Conservation (phyloP, 805 yeast genomes). For the Wickerhamomyces ciferrii region DNA sequence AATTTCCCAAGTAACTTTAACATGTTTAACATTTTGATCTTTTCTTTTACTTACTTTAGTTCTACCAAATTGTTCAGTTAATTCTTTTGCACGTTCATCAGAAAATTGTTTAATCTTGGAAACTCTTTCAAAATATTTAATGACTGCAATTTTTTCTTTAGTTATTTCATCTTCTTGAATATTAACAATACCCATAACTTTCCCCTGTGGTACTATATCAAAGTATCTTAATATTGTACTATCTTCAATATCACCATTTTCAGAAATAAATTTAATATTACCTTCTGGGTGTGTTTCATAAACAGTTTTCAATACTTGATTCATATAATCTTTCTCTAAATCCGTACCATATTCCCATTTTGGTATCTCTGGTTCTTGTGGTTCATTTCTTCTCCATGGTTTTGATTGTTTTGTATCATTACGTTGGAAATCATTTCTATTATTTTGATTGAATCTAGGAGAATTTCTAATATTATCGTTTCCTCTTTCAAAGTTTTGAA, state of each 20-base stretch:
- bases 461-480: no score
- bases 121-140: constrained; percentile 10
- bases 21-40: constrained; percentile 34
- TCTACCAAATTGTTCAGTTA: constrained; percentile 19
- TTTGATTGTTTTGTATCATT: background rate
- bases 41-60: constrained; percentile 18
- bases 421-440: no score
- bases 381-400: background rate
- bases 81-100: constrained; percentile 14
- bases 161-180: constrained; percentile 6
- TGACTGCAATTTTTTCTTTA: constrained; percentile 5
- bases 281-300: constrained; percentile 9
- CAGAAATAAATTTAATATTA: constrained; percentile 8
- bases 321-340: constrained; percentile 18
- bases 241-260: constrained; percentile 4
- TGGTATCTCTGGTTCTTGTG: constrained; percentile 7
- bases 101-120: constrained; percentile 24
- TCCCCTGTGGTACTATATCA: constrained; percentile 5
- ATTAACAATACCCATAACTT: constrained; percentile 15
- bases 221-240: constrained; percentile 1
- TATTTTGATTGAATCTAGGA: no score
- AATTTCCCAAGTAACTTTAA: constrained; percentile 53
- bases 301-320: constrained; percentile 12
- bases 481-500: background rate
- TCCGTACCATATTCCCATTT: constrained; percentile 8